These are phyloP conservation scores for Tolypocladium endophyticum DNA, from an alignment of 2,329 filamentous ascomycete species.

Conservation along the genomic window DNA sequence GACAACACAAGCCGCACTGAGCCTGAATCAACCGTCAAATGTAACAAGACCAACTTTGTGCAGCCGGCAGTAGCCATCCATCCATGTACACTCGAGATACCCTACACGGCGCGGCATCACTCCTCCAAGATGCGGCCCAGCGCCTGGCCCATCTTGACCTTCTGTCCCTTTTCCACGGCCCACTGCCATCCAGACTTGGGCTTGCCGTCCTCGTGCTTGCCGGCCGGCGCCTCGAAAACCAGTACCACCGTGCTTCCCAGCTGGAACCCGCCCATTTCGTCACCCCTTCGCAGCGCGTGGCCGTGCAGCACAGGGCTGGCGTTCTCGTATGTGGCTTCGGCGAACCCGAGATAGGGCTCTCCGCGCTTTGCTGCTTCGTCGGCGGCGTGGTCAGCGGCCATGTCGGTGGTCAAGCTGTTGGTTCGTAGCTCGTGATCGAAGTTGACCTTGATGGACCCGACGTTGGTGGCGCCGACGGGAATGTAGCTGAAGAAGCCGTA, in stretches of 20 bases:
- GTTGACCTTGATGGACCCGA: slow-evolving; percentile 93
- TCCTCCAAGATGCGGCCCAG: slow-evolving; percentile 62
- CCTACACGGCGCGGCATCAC: slow-evolving; percentile 6
- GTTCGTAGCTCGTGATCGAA: slow-evolving; percentile 92
- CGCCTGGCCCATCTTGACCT: slow-evolving; percentile 78
- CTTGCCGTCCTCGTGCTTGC: slow-evolving; percentile 39
- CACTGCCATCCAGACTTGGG: slow-evolving; percentile 68
- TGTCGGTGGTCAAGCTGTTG: slow-evolving; percentile 87
- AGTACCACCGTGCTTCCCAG: slow-evolving; percentile 90
- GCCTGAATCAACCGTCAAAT: neutral
- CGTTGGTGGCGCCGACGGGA: slow-evolving; percentile 93
- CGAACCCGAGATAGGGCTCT: slow-evolving; percentile 80
- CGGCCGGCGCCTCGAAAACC: slow-evolving; percentile 84
- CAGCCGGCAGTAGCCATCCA: slow-evolving; percentile 1
- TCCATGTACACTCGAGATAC: neutral
- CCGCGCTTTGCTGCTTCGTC: slow-evolving; percentile 66
- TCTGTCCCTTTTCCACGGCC: slow-evolving; percentile 79
- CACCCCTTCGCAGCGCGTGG: slow-evolving; percentile 72
- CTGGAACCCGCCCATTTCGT: slow-evolving; percentile 98
- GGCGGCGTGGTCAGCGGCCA: slow-evolving; percentile 76
- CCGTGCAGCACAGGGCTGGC: slow-evolving; percentile 72
- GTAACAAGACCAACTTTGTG: neutral
- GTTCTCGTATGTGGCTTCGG: slow-evolving; percentile 77
- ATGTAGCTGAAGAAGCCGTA: slow-evolving; percentile 97
- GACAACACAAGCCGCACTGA: neutral